These are phyloP conservation scores for Coemansia sp. DNA, from an alignment of 192 early-diverging fungal genomes.

Conservation along the genomic window DNA sequence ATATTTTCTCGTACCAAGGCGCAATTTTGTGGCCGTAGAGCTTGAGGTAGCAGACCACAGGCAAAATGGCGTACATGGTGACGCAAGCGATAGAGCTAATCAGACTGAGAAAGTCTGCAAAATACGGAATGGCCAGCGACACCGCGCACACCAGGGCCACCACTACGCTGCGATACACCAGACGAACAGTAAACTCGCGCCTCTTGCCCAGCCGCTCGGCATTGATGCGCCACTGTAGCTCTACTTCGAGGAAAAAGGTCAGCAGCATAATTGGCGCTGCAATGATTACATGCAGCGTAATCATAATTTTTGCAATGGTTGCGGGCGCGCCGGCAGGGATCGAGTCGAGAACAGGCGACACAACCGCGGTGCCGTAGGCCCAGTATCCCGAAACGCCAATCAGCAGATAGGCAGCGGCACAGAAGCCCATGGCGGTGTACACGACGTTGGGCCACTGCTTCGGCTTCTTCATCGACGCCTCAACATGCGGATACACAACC, in stretches of 20 bases:
- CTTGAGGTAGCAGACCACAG: conserved; percentile 65
- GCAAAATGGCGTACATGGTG: conserved; percentile 67
- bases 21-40: conserved; percentile 57
- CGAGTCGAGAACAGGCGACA: conserved; percentile 64
- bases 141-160: conserved; percentile 54
- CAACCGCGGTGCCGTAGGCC: conserved; percentile 61
- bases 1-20: conserved; percentile 42
- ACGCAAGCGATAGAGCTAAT: conserved; percentile 70
- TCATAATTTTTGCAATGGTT: conserved; percentile 63
- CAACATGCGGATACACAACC: conserved; percentile 75
- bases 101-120: conserved; percentile 70
- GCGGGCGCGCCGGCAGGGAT: conserved; percentile 57
- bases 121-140: conserved; percentile 67
- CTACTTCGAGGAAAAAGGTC: conserved; percentile 62
- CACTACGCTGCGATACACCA: conserved; percentile 53
- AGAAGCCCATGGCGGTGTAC: conserved; percentile 53
- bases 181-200: conserved; percentile 52
- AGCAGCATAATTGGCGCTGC: conserved; percentile 74
- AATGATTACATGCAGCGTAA: conserved; percentile 72
- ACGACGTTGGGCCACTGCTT: conserved; percentile 63
- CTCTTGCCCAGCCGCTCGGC: conserved; percentile 33
- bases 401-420: conserved; percentile 61
- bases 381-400: conserved; percentile 67
- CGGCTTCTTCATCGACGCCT: conserved; percentile 68
- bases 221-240: conserved; percentile 54